phyloP scores from a whole-genome alignment of 768 basidiomycete genomes.

The Lentinula sp. region DNA sequence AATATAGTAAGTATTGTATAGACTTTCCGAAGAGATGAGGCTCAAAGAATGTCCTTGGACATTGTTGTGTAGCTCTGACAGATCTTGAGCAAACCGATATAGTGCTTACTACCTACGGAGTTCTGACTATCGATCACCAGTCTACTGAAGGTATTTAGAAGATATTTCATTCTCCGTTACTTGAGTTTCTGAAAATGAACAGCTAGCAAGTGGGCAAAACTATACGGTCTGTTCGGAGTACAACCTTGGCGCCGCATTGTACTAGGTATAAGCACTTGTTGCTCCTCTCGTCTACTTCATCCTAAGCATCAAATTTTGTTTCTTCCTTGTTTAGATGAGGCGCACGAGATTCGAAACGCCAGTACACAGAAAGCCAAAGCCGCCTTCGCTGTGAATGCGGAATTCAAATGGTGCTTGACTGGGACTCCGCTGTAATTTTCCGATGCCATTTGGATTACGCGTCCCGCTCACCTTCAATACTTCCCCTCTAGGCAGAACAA shows the following conservation, averaged over 20 bases:
- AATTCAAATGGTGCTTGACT: constrained; percentile 85
- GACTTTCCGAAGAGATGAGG: background rate
- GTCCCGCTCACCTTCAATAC: background rate
- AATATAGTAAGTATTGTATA: background rate
- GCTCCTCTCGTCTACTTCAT: background rate
- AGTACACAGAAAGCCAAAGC: constrained; percentile 56
- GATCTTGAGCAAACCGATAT: constrained; percentile 54
- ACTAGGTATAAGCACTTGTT: constrained; percentile 48
- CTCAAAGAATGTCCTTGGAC: background rate
- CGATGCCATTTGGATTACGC: background rate
- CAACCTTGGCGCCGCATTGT: constrained; percentile 83
- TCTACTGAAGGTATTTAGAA: constrained; percentile 29
- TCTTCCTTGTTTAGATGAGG: constrained; percentile 57
- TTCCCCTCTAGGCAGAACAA: constrained; percentile 65
- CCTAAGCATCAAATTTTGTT: background rate
- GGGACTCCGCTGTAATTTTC: constrained; percentile 69
- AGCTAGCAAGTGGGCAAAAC: constrained; percentile 37
- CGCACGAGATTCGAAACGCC: constrained; percentile 86
- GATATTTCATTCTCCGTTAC: constrained; percentile 34
- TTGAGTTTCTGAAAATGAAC: constrained; percentile 31
- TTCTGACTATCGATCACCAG: constrained; percentile 72
- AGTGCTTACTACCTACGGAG: constrained; percentile 85
- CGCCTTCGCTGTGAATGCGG: constrained; percentile 68
- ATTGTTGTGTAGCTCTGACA: constrained; percentile 39
- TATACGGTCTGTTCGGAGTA: constrained; percentile 57